Evolutionary conservation across 805 yeast genomes (phyloP), one percentile per base, ranked within the genome.

Genomic region (Yamadazyma akitaensis): DNA sequence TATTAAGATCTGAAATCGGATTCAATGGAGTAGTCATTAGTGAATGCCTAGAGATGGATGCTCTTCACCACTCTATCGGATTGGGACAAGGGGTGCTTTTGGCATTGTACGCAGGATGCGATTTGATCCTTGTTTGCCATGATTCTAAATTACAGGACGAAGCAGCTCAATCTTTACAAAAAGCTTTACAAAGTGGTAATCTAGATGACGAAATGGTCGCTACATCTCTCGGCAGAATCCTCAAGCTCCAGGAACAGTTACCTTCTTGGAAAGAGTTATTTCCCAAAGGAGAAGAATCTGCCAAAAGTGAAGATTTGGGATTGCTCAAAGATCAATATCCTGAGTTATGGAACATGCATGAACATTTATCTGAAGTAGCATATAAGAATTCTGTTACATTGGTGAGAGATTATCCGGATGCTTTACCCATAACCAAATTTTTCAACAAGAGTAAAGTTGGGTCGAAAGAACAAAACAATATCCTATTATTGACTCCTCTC

Each of bases 41-140:
- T 48, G 86, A 81, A 54, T 81, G 86, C 53, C 63, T 81, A 40
- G 84, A 81, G 56, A 72, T 81, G 79, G 85, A 81, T 48, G 79
- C 84, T 1, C 63, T 81, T 19, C 78, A 79, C 58, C 81, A 79
- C 46, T 77, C 80, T n/a, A 75, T 81, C 42, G 86, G 86, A 4
- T 67, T 81, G 32, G 80, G 82, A n/a, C 86, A 81, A 59, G 86
- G 85, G 9, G 82, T 81, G 0, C 74, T 79, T 7, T 67, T 80
- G 55, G 82, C 85, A 2, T 64, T 80, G n/a, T 72, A 73, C 42
- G 86, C 85, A 7, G 82, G 85, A 5, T 81, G 86, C 61, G 86
- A 81, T 58, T 64, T 81, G 49, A 79, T 81, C 9, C 69, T 81
- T 72, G 82, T 81, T 18, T 81, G 86, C 57, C 82, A 79, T 53